Evolutionary conservation across 257 asterid genomes (phyloP).

Genomic region (Anisodus tanguticus): DNA sequence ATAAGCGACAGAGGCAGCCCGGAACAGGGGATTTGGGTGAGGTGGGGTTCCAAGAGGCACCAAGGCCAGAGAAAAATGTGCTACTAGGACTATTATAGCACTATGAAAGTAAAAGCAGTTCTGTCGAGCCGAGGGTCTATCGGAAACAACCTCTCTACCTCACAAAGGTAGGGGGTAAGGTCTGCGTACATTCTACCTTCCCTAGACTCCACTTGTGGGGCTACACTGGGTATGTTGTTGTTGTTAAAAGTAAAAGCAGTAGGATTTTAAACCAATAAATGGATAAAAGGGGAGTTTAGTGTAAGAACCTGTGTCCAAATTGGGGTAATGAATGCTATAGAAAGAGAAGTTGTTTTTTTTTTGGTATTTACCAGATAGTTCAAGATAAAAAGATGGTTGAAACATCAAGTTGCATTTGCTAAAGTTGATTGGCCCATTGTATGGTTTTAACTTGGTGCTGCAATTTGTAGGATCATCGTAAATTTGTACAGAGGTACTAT

Average conservation of each 20-base stretch:
- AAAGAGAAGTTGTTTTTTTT: background rate
- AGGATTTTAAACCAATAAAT: background rate
- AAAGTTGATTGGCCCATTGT: background rate
- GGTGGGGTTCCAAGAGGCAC: background rate
- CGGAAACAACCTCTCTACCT: too few species aligned
- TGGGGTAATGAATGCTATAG: background rate
- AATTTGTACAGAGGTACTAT: conserved; percentile 80
- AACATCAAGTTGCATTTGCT: background rate
- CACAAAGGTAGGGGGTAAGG: too few species aligned
- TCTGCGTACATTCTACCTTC: too few species aligned
- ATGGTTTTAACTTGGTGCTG: conserved; percentile 5
- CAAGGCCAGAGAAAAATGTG: background rate
- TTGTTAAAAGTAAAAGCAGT: too few species aligned
- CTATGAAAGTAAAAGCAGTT: too few species aligned
- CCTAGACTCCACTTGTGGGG: too few species aligned
- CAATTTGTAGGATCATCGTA: conserved; percentile 69
- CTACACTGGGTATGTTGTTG: too few species aligned
- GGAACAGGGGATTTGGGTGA: too few species aligned
- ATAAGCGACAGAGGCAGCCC: background rate
- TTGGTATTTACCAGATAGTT: background rate
- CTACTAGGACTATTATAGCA: too few species aligned
- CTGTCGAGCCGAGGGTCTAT: too few species aligned
- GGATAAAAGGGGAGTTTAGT: background rate
- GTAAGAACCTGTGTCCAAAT: background rate
- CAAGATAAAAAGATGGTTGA: background rate